phyloP scores from a whole-genome alignment of 2,329 filamentous ascomycete genomes.

The Fusarium neocosmosporiellum region DNA sequence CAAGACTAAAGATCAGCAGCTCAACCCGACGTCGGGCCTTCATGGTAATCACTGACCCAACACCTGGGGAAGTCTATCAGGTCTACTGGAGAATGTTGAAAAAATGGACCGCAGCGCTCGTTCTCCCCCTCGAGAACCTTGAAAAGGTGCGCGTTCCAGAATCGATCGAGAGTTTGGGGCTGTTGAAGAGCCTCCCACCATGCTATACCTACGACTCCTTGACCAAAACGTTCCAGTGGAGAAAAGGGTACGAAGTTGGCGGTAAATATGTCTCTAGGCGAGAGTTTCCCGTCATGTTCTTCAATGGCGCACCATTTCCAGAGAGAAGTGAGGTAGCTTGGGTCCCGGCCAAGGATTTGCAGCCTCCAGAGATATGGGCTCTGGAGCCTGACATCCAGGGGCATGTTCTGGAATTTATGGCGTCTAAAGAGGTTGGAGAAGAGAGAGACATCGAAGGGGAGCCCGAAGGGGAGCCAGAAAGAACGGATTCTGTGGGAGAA shows the following conservation, averaged over 20 bases:
- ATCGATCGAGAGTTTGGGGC: conserved; percentile 6
- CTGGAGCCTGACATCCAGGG: not conserved
- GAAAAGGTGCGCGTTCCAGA: conserved; percentile 1
- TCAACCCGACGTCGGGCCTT: not conserved
- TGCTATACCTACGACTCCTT: conserved; percentile 28
- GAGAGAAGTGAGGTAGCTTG: conserved; percentile 19
- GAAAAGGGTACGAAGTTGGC: conserved; percentile 15
- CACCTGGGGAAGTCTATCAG: conserved; percentile 21
- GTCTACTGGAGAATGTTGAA: conserved; percentile 20
- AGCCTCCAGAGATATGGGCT: not conserved
- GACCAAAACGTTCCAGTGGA: conserved; percentile 13
- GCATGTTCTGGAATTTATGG: conserved; percentile 11
- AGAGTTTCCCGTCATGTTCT: conserved; percentile 35
- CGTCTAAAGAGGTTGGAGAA: not conserved
- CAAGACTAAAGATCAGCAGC: too few species aligned
- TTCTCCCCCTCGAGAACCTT: conserved; percentile 21
- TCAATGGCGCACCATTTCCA: conserved; percentile 29
- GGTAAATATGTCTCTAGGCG: conserved; percentile 1
- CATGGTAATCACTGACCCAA: not conserved
- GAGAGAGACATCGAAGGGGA: too few species aligned
- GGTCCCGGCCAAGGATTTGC: conserved; percentile 16
- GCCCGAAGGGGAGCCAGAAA: not conserved
- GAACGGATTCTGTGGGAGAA: not conserved
- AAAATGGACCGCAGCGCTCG: conserved; percentile 15
- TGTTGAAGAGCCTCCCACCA: conserved; percentile 14